Conservation (phyloP, 2,329 filamentous ascomycete species). For the Lomentospora prolificans region DNA sequence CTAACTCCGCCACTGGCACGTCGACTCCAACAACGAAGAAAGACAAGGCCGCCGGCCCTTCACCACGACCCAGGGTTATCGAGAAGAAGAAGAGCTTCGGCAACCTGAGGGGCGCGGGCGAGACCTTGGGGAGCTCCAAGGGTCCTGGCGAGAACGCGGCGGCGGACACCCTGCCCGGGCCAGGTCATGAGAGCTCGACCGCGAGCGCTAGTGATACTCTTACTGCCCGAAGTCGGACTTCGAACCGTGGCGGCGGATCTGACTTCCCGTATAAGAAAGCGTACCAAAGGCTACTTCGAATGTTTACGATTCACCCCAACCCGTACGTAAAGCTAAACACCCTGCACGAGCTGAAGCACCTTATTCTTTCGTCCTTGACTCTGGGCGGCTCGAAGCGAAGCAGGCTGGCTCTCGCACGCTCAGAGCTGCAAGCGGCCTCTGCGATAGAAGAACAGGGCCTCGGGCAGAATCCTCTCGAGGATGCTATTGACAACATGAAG, state of each 20-base stretch:
- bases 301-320: slow-evolving; percentile 83
- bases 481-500: slow-evolving; percentile 60
- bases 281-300: slow-evolving; percentile 68
- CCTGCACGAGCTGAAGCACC: slow-evolving; percentile 69
- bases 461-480: slow-evolving; percentile 38
- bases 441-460: slow-evolving; percentile 18
- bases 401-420: slow-evolving; percentile 25
- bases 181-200: slow-evolving; percentile 30
- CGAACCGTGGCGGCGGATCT: slow-evolving; percentile 11
- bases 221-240: slow-evolving; percentile 19
- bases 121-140: neutral
- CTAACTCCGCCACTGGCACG: slow-evolving; percentile 18
- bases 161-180: slow-evolving; percentile 23
- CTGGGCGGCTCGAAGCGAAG: slow-evolving; percentile 27
- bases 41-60: slow-evolving; percentile 25
- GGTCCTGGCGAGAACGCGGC: neutral
- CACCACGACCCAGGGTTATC: slow-evolving; percentile 39
- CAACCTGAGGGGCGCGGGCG: slow-evolving; percentile 32
- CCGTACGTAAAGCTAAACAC: slow-evolving; percentile 78
- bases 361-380: slow-evolving; percentile 64
- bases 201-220: slow-evolving; percentile 28
- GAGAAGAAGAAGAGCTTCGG: slow-evolving; percentile 62
- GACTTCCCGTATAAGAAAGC: slow-evolving; percentile 75
- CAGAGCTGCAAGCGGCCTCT: slow-evolving; percentile 15
- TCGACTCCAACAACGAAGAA: slow-evolving; percentile 20